Percentiles rank a stretch among this genome's conserved stretches.
Evolutionary conservation across 2,329 filamentous ascomycete genomes (phyloP).

Genomic region (Emmonsiellopsis sp.): DNA sequence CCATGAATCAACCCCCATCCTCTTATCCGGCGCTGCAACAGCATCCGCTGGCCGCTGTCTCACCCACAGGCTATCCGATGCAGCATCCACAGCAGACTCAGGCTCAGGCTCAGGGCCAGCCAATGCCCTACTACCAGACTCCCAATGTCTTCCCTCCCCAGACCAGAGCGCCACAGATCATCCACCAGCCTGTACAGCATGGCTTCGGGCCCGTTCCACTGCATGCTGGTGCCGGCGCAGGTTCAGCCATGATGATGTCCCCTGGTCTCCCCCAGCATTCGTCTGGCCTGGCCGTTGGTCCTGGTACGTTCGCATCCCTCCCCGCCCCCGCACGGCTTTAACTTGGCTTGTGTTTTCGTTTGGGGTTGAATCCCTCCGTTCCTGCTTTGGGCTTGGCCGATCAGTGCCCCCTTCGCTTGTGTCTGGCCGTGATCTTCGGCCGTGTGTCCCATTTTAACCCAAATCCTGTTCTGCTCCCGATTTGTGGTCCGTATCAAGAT

Average conservation of each 20-base stretch:
- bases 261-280: constrained; percentile 10
- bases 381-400: neutral
- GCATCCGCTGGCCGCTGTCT: constrained; percentile 6
- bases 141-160: constrained; percentile 8
- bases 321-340: neutral
- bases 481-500: neutral
- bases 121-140: constrained; percentile 7
- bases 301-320: constrained; percentile 7
- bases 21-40: constrained; percentile 14
- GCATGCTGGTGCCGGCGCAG: constrained; percentile 1
- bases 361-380: neutral
- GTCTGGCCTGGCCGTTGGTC: constrained; percentile 3
- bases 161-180: constrained; percentile 6
- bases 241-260: constrained; percentile 12
- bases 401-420: too few relatives aligned
- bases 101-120: constrained; percentile 5
- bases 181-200: constrained; percentile 9
- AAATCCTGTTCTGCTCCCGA: neutral
- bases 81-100: constrained; percentile 6
- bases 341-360: neutral
- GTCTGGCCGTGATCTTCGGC: too few relatives aligned
- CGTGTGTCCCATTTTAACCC: neutral
- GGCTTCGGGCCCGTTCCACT: constrained; percentile 10
- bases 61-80: constrained; percentile 7
- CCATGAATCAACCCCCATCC: constrained; percentile 12